Base-by-base conservation (phyloP, 257 asterid genomes). In the Leonotis leonurus region DNA sequence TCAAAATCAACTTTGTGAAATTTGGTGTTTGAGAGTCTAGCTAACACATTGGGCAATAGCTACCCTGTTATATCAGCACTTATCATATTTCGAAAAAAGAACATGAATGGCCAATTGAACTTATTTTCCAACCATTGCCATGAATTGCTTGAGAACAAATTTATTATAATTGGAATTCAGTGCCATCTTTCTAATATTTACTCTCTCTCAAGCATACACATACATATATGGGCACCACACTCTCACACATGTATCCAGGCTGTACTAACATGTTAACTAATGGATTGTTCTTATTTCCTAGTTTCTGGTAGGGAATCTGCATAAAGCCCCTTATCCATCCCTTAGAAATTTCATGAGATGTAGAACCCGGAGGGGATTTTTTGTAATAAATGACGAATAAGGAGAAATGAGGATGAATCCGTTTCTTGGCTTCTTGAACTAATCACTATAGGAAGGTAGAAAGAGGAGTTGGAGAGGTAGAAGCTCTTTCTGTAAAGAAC, bases 91-190 rank as follows among this genome's bases (percentile, higher is more conserved):
- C 17, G 26, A 43, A 50, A 9, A 53, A 40, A 58, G 27, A 33
- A 70, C 56, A 51, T 61, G 36, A 20, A 35, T 56, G 62, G 11
- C 10, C 62, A 65, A 60, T 61, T 25, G 13, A 70, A 39, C 49
- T 65, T 52, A 21, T 69, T 48, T 70, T 30, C 68, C 27, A 39
- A 52, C 75, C 60, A 69, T 29, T 60, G 41, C 44, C 37, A 67
- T 56, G 64, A 64, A 48, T 70, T 70, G 59, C 67, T 65, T 59
- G 60, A 48, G 60, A 16, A 16, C n/a, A 44, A 56, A 68, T 8
- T 35, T 54, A 51, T 43, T 17, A 40, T 61, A 26, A 56, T 60
- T 56, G 75, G 64, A 59, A 43, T 49, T 29, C 55, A 29, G 52
- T 56, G 51, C 33, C 74, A 56, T 37, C 67, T 61, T 48, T 67